Base-by-base conservation (phyloP, 257 asterid genomes). In the Nicotiana obtusifolia region DNA sequence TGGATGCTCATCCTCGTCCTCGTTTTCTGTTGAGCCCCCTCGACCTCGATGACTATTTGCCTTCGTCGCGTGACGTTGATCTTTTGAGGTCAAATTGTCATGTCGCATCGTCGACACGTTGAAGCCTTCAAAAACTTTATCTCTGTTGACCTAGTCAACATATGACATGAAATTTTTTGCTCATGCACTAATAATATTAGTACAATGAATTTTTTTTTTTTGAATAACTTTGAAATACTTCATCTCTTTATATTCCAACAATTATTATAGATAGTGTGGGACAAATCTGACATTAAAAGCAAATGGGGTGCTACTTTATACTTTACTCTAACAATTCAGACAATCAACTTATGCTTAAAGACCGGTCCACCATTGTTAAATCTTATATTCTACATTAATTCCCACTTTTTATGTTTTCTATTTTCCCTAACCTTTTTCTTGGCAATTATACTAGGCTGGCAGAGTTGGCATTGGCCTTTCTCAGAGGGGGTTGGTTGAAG, bases 281-380 rank as follows among this genome's bases (percentile, higher is more conserved):
- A 13, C 61, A 47, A 47, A 22, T 22, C 35, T 26, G 22, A 73
- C 62, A 49, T 24, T 73, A 15, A 47, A 73, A 75, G 79, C 62
- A 47, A 75, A 47, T 49, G 61, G 13, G 8, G 44, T 15, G 62
- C 30, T 75, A 26, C 79, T 75, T 15, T 15, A 24, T 15, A 75
- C 62, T 49, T 47, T 60, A 75, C 62, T 75, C 62, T 24, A 49
- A 26, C 37, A 49, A 24, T 1, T 47, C 7, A 49, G 16, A 75
- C 52, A 60, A 24, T 49, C 62, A 49, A 49, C 79, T 73, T 73
- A 7, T 49, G 79, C 79, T 75, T 75, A 47, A 75, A 73, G 16
- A 15, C 13, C 78, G 22, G 62, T 24, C 30, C 5, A 49, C 16
- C 41, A 75, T 75, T 24, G 57, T 52, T 52, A 49, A 61, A 7